Conservation (phyloP, 495 filamentous ascomycete genomes). For the Penicillium silybi region DNA sequence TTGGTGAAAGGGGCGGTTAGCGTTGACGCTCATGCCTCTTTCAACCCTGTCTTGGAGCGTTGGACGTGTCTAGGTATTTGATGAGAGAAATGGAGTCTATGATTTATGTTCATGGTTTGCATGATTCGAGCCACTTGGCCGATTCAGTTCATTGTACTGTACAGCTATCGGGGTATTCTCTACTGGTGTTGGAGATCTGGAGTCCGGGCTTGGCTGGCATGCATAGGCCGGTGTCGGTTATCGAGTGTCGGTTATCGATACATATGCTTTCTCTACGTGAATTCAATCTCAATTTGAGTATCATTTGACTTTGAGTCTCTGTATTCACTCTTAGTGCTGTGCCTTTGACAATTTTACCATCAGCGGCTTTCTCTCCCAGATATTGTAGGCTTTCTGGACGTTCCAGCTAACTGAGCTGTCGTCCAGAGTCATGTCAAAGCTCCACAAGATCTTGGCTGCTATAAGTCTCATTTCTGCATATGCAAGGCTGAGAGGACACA, state of each 20-base stretch:
- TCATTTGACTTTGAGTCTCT: not conserved
- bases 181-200: not conserved
- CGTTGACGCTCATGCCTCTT: not conserved
- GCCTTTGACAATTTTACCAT: conserved; percentile 20
- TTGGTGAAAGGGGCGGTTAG: conserved; percentile 84
- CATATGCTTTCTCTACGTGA: no score
- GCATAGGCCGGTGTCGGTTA: not conserved
- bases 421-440: conserved; percentile 46
- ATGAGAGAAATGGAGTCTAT: not conserved
- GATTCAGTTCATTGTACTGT: not conserved
- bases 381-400: conserved; percentile 29
- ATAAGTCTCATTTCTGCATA: conserved; percentile 51
- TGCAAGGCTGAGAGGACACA: conserved; percentile 35
- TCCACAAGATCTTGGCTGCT: conserved; percentile 48
- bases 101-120: not conserved
- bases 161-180: not conserved
- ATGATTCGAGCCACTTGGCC: not conserved
- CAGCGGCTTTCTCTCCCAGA: conserved; percentile 34
- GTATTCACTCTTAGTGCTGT: not conserved
- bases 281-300: not conserved
- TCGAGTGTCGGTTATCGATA: not conserved
- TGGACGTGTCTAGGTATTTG: not conserved
- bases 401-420: conserved; percentile 33
- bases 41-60: not conserved
- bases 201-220: not conserved